Conservation (phyloP, 768 basidiomycete species). For the Macrolepiota dolichaula region DNA sequence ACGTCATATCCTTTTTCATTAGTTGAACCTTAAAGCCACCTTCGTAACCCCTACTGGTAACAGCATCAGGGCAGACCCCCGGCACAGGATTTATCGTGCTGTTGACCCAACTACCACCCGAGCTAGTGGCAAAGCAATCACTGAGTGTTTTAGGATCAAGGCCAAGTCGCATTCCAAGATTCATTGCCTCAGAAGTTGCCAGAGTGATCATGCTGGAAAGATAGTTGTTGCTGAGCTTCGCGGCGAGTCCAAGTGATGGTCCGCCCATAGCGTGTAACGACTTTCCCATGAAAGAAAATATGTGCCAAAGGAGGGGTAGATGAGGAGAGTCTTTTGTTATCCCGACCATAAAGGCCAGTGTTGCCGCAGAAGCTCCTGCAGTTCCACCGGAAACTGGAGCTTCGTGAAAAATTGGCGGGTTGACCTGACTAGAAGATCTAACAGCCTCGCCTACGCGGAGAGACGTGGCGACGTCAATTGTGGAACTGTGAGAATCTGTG, state of each 20-base stretch:
- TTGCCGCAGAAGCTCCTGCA: conserved; percentile 33
- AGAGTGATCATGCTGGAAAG: conserved; percentile 38
- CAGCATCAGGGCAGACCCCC: conserved; percentile 39
- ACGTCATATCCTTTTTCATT: conserved; percentile 42
- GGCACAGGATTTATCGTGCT: conserved; percentile 40
- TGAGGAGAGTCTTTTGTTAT: conserved; percentile 25
- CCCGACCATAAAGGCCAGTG: conserved; percentile 39
- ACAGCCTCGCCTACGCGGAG: conserved; percentile 28
- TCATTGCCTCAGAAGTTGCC: conserved; percentile 42
- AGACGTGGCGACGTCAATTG: conserved; percentile 37
- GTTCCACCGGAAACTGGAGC: conserved; percentile 43
- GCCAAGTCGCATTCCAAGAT: conserved; percentile 40
- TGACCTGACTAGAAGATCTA: conserved; percentile 14
- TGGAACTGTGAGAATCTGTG: conserved; percentile 28
- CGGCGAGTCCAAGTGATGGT: conserved; percentile 35
- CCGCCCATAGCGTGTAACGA: conserved; percentile 36
- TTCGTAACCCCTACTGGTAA: conserved; percentile 38
- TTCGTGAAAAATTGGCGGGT: conserved; percentile 31
- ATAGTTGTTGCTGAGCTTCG: conserved; percentile 44
- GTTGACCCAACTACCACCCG: conserved; percentile 40
- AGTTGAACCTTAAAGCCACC: conserved; percentile 44
- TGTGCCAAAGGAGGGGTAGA: conserved; percentile 28
- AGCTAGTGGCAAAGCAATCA: conserved; percentile 35
- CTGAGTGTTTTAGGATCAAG: conserved; percentile 36
- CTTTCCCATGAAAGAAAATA: conserved; percentile 33